Evolutionary conservation across 768 basidiomycete species (phyloP).

Genomic region (Cystobasidiopsis lactophilus): DNA sequence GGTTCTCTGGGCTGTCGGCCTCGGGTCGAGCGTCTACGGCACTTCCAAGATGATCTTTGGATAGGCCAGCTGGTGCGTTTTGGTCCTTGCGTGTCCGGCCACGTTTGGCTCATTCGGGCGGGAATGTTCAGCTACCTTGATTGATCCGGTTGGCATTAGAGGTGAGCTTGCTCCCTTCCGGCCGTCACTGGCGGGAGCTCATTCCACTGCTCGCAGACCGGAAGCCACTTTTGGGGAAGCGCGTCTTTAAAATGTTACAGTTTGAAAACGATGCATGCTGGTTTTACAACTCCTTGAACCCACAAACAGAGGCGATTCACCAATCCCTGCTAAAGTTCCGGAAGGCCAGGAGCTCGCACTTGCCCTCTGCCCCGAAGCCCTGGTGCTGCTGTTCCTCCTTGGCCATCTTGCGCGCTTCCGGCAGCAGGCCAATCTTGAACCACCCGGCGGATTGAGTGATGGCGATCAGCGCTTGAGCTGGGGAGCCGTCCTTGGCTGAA

Average conservation of each 20-base stretch:
- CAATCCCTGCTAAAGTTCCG: not conserved
- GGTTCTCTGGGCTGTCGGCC: slow-evolving; percentile 7
- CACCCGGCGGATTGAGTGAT: slow-evolving; percentile 77
- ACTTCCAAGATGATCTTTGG: not conserved
- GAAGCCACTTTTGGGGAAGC: not conserved
- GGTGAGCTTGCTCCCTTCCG: not conserved
- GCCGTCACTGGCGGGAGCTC: not conserved
- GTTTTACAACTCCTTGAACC: not conserved
- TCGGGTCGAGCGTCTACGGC: slow-evolving; percentile 8
- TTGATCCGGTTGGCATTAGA: too few species aligned
- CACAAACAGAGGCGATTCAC: not conserved
- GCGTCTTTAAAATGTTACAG: too few species aligned
- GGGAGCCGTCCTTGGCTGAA: not conserved
- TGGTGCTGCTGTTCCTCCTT: not conserved
- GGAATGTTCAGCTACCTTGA: too few species aligned
- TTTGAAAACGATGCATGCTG: not conserved
- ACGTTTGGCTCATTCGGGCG: too few species aligned
- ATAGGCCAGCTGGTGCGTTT: not conserved
- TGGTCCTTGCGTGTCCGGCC: too few species aligned
- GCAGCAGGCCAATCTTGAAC: slow-evolving; percentile 39
- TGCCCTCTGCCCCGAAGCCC: not conserved
- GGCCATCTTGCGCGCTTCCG: not conserved
- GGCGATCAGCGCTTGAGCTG: slow-evolving; percentile 56
- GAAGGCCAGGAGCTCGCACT: not conserved
- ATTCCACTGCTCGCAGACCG: too few species aligned